phyloP scores from a whole-genome alignment of 345 rosid species.

The Ceriops tagal region DNA sequence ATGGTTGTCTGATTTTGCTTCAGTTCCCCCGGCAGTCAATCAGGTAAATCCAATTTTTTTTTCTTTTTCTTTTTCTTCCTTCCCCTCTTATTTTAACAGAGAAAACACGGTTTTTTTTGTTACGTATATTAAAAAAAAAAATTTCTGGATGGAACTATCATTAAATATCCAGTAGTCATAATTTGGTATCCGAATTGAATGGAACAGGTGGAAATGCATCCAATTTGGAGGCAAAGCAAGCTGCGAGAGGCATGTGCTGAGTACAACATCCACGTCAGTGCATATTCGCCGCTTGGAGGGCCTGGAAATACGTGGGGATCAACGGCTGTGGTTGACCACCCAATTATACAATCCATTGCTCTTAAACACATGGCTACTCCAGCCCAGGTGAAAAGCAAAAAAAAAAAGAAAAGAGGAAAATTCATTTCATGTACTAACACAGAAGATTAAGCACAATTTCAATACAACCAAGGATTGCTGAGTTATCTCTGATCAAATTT shows the following conservation, averaged over 20 bases:
- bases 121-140: too few relatives aligned
- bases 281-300: slow-evolving; percentile 79
- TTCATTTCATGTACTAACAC: too few relatives aligned
- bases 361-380: slow-evolving; percentile 60
- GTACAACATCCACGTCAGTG: slow-evolving; percentile 67
- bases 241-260: slow-evolving; percentile 60
- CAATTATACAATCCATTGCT: slow-evolving; percentile 61
- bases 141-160: too few relatives aligned
- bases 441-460: too few relatives aligned
- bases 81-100: too few relatives aligned
- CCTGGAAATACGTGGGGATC: slow-evolving; percentile 85
- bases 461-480: too few relatives aligned
- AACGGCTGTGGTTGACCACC: slow-evolving; percentile 62
- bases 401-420: too few relatives aligned
- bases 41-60: slow-evolving; percentile 34
- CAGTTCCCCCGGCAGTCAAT: slow-evolving; percentile 66
- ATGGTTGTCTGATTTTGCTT: slow-evolving; percentile 51
- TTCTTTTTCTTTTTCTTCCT: rapidly evolving
- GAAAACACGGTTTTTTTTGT: too few relatives aligned
- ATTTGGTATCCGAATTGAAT: neutral
- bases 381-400: slow-evolving; percentile 47
- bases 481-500: neutral
- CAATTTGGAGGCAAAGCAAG: slow-evolving; percentile 78
- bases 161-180: neutral
- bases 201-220: slow-evolving; percentile 93